Percentiles rank a stretch among this genome's conserved stretches.
Evolutionary conservation across 2,329 filamentous ascomycete genomes (phyloP).

Genomic region (Penicillium sp.): DNA sequence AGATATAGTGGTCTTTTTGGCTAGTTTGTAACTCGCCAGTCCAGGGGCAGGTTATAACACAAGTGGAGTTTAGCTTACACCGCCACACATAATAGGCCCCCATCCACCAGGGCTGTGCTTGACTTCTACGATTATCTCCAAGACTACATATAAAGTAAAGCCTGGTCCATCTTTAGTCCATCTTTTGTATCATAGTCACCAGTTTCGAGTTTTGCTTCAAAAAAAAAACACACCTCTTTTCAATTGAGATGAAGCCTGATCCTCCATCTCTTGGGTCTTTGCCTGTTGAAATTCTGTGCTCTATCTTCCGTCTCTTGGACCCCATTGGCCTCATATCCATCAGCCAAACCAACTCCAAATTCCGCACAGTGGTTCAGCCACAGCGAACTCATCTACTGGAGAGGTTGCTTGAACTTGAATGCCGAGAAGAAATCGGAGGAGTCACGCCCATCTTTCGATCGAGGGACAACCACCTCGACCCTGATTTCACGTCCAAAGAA

Average conservation of each 20-base stretch:
- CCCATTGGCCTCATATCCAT: conserved; percentile 7
- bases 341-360: conserved; percentile 9
- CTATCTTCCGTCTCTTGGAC: conserved; percentile 9
- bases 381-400: conserved; percentile 4
- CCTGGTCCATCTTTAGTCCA: neutral
- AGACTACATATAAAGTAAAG: neutral
- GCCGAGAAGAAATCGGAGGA: conserved; percentile 3
- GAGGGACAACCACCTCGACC: neutral
- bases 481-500: neutral
- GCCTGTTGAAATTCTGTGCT: conserved; percentile 6
- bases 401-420: conserved; percentile 11
- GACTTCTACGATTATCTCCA: no score
- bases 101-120: no score
- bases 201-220: neutral
- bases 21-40: no score
- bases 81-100: neutral
- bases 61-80: neutral
- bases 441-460: neutral
- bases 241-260: neutral
- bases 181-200: neutral
- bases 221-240: no score
- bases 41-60: no score
- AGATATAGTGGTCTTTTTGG: no score
- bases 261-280: neutral
- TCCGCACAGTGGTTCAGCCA: conserved; percentile 5